phyloP scores from a whole-genome alignment of 2,329 filamentous ascomycete genomes.

The Ceratocystis cacaofunesta region DNA sequence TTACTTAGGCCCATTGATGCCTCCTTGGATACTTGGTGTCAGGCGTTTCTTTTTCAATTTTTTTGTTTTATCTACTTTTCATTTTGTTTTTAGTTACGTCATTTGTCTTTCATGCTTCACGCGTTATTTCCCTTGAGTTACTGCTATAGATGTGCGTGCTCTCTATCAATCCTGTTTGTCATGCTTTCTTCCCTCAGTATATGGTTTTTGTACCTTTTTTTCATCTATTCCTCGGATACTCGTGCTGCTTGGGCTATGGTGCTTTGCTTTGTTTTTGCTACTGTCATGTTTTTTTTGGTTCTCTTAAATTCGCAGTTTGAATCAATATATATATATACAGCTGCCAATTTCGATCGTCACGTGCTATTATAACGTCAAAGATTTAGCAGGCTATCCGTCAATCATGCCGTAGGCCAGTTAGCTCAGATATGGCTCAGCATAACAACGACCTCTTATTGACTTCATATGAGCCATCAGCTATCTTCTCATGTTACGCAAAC shows the following conservation, averaged over 20 bases:
- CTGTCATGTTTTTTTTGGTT: no score
- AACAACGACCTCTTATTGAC: no score
- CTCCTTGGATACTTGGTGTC: background rate
- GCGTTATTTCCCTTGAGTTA: background rate
- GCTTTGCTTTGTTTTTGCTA: no score
- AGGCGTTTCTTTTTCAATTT: slow-evolving; percentile 1
- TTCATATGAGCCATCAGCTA: no score
- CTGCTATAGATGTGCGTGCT: background rate
- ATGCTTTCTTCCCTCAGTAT: background rate
- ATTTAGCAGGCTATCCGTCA: no score
- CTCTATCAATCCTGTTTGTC: background rate
- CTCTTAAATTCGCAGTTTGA: no score
- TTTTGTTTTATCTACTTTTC: background rate
- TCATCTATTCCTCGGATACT: background rate
- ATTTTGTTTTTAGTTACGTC: background rate
- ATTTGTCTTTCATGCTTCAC: slow-evolving; percentile 4
- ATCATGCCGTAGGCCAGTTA: no score
- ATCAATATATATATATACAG: no score
- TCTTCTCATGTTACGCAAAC: background rate
- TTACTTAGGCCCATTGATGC: background rate
- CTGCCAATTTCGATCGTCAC: no score
- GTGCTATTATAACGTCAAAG: no score
- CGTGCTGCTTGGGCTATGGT: background rate
- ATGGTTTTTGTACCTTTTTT: background rate
- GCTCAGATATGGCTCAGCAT: no score